phyloP scores from a whole-genome alignment of 257 asterid species.

The Solanum paucissectum region DNA sequence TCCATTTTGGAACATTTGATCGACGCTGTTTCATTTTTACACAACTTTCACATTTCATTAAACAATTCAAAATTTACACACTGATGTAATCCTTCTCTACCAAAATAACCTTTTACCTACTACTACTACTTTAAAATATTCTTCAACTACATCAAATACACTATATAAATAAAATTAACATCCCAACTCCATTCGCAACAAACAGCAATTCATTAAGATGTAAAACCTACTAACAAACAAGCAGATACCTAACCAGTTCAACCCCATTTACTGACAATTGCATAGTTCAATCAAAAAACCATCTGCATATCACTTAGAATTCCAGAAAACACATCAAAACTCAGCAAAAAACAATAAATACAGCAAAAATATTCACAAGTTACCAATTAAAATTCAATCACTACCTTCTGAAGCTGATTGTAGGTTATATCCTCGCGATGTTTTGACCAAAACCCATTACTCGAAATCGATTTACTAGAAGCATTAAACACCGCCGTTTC shows the following conservation, averaged over 20 bases:
- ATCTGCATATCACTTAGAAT: background rate
- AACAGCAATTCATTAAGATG: background rate
- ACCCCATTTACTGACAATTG: background rate
- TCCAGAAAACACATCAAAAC: background rate
- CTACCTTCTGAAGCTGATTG: constrained; percentile 86
- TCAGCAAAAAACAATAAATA: background rate
- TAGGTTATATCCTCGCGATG: constrained; percentile 54
- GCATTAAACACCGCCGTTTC: constrained; percentile 27
- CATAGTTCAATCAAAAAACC: background rate
- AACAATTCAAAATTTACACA: background rate
- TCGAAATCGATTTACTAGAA: constrained; percentile 20
- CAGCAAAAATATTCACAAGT: background rate
- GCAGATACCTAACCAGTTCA: background rate
- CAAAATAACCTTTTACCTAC: background rate
- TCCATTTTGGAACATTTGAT: background rate
- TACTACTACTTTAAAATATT: background rate
- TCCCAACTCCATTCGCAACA: background rate
- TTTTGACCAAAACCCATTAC: constrained; percentile 76
- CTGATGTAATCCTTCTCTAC: background rate
- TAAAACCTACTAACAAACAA: background rate
- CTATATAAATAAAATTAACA: background rate
- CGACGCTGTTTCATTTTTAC: background rate
- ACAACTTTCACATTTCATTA: background rate
- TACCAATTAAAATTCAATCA: background rate
- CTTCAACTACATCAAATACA: background rate